Percentiles rank a stretch among this genome's conserved stretches.
phyloP scores from a whole-genome alignment of 306 rosid genomes.

The Cucumis cinereus region DNA sequence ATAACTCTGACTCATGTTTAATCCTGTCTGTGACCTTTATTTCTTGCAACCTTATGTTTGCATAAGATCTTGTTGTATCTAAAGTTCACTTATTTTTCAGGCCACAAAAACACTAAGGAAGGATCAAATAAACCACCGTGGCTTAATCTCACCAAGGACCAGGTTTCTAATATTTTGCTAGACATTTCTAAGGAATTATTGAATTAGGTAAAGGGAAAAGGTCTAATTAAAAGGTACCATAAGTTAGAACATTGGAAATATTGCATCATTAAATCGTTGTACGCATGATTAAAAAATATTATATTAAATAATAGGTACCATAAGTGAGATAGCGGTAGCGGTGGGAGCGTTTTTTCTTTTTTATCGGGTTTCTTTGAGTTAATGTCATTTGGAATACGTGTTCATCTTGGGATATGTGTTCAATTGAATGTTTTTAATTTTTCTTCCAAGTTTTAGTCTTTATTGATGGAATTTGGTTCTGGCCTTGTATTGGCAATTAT shows the following conservation, averaged over 20 bases:
- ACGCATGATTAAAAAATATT: not conserved
- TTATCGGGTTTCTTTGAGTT: too few species aligned
- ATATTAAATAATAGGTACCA: too few species aligned
- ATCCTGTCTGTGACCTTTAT: not conserved
- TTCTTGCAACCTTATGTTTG: not conserved
- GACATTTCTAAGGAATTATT: not conserved
- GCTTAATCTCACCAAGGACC: constrained; percentile 56
- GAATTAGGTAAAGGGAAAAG: not conserved
- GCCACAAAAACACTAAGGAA: constrained; percentile 72
- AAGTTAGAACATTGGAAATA: not conserved
- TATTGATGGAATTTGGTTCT: too few species aligned
- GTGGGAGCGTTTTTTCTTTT: too few species aligned
- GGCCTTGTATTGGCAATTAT: too few species aligned
- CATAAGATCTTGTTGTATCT: constrained; percentile 1
- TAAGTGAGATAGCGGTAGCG: too few species aligned
- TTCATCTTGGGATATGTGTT: too few species aligned
- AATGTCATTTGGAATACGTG: too few species aligned
- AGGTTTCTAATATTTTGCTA: constrained; percentile 37
- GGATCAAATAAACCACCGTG: constrained; percentile 81
- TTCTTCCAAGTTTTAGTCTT: too few species aligned
- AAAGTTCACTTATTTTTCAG: constrained; percentile 25
- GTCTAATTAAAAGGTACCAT: not conserved
- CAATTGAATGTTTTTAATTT: too few species aligned
- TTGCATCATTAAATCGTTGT: not conserved
- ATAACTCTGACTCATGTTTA: not conserved